A percentile compares a stretch with the other conserved stretches of the same genome.
These are phyloP conservation scores for Plectosphaerella plurivora DNA, from an alignment of 2,329 filamentous ascomycete species.

Conservation along the genomic window DNA sequence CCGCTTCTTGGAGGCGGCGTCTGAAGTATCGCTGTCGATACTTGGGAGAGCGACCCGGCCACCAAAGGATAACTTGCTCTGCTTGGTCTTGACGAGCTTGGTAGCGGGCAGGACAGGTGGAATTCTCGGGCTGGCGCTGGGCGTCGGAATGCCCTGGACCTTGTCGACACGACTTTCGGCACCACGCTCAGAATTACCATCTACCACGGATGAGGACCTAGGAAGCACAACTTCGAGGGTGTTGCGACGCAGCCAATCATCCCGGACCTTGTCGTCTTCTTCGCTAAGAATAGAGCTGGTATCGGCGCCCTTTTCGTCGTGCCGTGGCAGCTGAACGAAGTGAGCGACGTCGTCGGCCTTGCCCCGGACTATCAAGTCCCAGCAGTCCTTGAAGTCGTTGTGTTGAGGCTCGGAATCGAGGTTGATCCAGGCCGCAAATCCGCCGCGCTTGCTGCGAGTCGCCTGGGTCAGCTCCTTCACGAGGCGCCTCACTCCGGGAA, in stretches of 20 bases:
- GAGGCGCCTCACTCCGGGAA: constrained; percentile 85
- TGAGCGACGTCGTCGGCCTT: constrained; percentile 84
- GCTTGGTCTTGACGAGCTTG: constrained; percentile 38
- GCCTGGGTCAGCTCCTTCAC: constrained; percentile 87
- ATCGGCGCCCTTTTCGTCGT: constrained; percentile 51
- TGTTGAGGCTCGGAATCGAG: constrained; percentile 78
- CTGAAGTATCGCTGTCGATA: constrained; percentile 12
- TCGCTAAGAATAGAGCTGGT: constrained; percentile 41
- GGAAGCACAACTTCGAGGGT: constrained; percentile 37
- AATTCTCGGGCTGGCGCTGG: constrained; percentile 50
- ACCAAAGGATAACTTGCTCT: constrained; percentile 45
- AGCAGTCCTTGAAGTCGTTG: constrained; percentile 84
- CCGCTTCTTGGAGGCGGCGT: constrained; percentile 20
- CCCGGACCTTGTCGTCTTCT: constrained; percentile 32
- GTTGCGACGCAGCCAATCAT: constrained; percentile 28
- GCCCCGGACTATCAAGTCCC: constrained; percentile 85
- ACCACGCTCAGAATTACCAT: constrained; percentile 26
- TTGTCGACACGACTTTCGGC: constrained; percentile 33
- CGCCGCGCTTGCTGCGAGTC: constrained; percentile 76
- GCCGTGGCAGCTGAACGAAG: constrained; percentile 59
- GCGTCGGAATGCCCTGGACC: constrained; percentile 51
- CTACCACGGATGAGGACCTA: constrained; percentile 24
- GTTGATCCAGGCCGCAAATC: constrained; percentile 93
- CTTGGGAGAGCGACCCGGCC: constrained; percentile 5
- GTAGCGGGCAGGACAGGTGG: constrained; percentile 34